Conservation (phyloP, 345 rosid genomes). For the Eucalyptus curtisii region DNA sequence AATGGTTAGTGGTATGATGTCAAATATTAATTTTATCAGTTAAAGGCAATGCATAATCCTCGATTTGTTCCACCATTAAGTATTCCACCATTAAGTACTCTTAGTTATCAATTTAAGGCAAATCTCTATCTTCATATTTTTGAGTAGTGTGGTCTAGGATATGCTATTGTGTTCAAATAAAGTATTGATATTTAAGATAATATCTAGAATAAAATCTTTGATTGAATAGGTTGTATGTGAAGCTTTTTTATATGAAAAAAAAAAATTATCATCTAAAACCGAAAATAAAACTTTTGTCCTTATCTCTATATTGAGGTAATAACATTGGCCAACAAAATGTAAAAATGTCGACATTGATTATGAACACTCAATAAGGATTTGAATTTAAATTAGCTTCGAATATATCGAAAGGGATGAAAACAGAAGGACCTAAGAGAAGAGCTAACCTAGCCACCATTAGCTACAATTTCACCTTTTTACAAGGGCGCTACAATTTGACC, state of each 20-base stretch:
- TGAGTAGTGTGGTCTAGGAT: background rate
- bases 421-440: background rate
- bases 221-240: background rate
- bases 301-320: background rate
- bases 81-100: background rate
- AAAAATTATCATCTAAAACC: background rate
- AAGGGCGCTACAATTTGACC: background rate
- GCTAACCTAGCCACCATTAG: background rate
- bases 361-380: background rate
- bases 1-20: background rate
- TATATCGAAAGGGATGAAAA: background rate
- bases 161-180: background rate
- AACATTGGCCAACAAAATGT: background rate
- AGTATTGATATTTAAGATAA: background rate
- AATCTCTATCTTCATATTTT: background rate
- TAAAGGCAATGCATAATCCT: background rate
- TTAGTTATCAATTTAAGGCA: background rate
- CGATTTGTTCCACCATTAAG: background rate
- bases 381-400: background rate
- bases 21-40: background rate
- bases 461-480: background rate
- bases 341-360: background rate
- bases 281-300: accelerated
- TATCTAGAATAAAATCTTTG: background rate
- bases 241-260: background rate